These are phyloP conservation scores for Thalassiosira allenii DNA, from an alignment of 352 stramenopile genomes.

Conservation along the genomic window DNA sequence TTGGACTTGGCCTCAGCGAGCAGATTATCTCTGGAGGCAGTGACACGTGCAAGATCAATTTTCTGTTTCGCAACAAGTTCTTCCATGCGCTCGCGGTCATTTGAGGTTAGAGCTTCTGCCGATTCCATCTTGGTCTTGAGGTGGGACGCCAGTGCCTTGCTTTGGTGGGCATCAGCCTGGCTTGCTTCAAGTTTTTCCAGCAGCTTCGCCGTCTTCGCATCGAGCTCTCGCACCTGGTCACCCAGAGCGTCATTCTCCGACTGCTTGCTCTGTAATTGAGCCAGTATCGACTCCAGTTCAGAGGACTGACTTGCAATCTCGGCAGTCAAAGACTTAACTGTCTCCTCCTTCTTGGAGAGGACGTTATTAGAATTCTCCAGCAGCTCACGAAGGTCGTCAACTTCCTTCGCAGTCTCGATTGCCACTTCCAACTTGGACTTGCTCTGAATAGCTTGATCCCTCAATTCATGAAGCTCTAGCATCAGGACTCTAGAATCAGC, in stretches of 20 bases:
- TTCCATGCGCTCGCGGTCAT: constrained; percentile 26
- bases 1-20: constrained; percentile 15
- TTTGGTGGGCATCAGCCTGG: constrained; percentile 16
- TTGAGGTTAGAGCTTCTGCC: constrained; percentile 29
- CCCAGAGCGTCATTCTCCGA: not conserved
- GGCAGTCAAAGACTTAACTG: not conserved
- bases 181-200: too few species aligned
- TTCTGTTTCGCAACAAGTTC: constrained; percentile 21
- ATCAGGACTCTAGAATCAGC: too few species aligned
- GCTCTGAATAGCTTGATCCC: too few species aligned
- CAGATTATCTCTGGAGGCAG: too few species aligned
- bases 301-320: not conserved
- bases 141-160: constrained; percentile 15
- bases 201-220: too few species aligned
- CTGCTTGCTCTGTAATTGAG: not conserved
- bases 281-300: not conserved
- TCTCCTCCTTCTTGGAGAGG: too few species aligned
- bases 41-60: not conserved
- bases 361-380: too few species aligned
- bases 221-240: too few species aligned
- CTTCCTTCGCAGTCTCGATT: too few species aligned
- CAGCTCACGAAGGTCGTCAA: too few species aligned
- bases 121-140: constrained; percentile 48
- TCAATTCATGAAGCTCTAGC: too few species aligned
- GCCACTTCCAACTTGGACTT: too few species aligned